Evolutionary conservation across 2,329 filamentous ascomycete genomes (phyloP).

Genomic region (Trichoderma atrobrunneum): DNA sequence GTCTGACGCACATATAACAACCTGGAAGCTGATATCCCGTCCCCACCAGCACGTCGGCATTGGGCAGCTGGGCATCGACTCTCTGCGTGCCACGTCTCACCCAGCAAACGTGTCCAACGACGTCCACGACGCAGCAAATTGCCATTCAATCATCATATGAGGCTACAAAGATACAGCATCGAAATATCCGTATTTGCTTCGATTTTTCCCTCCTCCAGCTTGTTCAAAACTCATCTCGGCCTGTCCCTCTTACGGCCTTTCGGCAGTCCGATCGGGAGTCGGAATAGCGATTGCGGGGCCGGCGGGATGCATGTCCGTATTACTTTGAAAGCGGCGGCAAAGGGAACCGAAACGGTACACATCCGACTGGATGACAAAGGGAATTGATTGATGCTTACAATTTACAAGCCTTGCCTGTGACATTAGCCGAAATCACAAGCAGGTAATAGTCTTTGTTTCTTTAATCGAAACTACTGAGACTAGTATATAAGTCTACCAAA

Average conservation of each 20-base stretch:
- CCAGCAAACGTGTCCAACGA: neutral
- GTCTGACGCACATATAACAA: neutral
- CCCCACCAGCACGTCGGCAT: conserved; percentile 6
- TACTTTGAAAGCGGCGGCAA: neutral
- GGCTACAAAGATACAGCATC: too few relatives aligned
- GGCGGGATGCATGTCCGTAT: neutral
- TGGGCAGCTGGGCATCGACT: conserved; percentile 18
- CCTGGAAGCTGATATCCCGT: neutral
- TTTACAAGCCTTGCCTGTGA: neutral
- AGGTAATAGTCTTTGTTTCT: neutral
- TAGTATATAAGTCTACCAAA: neutral
- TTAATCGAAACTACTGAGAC: neutral
- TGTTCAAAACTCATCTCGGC: neutral
- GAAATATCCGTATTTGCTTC: neutral
- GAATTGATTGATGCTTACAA: neutral
- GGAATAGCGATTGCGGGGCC: neutral
- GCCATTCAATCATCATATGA: neutral
- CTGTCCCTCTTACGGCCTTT: neutral
- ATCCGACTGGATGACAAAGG: neutral
- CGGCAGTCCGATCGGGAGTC: neutral
- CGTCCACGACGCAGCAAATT: neutral
- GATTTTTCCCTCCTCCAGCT: neutral
- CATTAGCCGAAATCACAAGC: neutral
- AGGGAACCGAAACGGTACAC: neutral
- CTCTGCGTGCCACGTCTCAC: conserved; percentile 11